Evolutionary conservation across 306 rosid species (phyloP).

Genomic region (Fragaria vesca): DNA sequence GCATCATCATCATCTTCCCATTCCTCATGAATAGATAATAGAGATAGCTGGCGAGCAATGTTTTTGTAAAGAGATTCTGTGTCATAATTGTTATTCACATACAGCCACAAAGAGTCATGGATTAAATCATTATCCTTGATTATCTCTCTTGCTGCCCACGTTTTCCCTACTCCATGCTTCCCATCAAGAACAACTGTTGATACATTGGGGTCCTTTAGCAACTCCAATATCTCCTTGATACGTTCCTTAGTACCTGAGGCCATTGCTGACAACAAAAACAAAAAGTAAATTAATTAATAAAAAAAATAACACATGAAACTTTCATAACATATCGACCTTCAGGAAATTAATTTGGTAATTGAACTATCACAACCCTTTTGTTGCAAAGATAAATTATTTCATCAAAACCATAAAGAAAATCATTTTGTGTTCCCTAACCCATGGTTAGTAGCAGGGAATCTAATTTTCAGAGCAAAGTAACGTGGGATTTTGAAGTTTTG

Average conservation of each 20-base stretch:
- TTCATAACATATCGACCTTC: not conserved
- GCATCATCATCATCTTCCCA: constrained; percentile 22
- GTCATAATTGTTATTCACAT: constrained; percentile 13
- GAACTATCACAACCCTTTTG: not conserved
- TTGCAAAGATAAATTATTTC: not conserved
- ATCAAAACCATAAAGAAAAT: not conserved
- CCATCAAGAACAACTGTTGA: constrained; percentile 20
- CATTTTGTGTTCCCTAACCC: not conserved
- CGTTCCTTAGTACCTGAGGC: not conserved
- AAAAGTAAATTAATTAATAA: not conserved
- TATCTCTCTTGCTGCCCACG: constrained; percentile 24
- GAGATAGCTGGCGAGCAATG: constrained; percentile 19
- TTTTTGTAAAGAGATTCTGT: not conserved
- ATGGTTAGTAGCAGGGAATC: not conserved
- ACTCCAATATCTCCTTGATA: not conserved
- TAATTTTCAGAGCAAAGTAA: not conserved
- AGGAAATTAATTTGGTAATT: not conserved
- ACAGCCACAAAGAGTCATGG: constrained; percentile 21
- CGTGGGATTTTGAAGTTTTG: too few species aligned
- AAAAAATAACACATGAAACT: not conserved
- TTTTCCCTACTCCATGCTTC: constrained; percentile 30
- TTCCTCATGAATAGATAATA: constrained; percentile 6
- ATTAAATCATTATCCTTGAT: not conserved
- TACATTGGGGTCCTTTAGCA: not conserved
- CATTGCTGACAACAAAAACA: constrained; percentile 10